phyloP scores from a whole-genome alignment of 495 filamentous ascomycete genomes.

The Tuber brumale region DNA sequence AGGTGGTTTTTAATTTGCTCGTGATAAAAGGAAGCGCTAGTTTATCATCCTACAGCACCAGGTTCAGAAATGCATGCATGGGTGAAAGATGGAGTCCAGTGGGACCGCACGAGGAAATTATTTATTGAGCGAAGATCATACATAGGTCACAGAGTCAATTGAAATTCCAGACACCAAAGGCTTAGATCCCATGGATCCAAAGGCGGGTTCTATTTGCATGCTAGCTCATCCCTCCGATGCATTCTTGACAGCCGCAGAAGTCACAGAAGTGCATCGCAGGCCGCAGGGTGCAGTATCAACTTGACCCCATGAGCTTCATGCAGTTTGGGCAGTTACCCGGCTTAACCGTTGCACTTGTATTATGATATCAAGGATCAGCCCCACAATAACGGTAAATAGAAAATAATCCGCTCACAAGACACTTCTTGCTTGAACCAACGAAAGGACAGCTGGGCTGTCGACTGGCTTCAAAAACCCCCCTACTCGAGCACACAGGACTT shows the following conservation, averaged over 20 bases:
- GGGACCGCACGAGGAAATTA: background rate
- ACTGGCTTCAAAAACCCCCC: background rate
- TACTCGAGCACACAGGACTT: background rate
- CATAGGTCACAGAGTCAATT: background rate
- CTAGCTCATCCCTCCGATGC: background rate
- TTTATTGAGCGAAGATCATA: background rate
- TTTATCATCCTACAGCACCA: background rate
- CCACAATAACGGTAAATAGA: background rate
- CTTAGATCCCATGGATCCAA: background rate
- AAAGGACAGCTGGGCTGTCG: background rate
- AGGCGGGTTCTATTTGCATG: background rate
- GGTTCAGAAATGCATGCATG: background rate
- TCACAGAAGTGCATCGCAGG: background rate
- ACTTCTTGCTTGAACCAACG: background rate
- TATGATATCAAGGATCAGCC: background rate
- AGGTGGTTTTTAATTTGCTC: background rate
- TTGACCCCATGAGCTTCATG: background rate
- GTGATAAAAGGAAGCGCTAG: background rate
- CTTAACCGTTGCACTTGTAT: background rate
- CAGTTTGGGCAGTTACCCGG: background rate
- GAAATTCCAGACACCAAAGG: background rate
- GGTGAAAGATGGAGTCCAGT: background rate
- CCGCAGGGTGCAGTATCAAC: background rate
- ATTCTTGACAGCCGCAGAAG: background rate
- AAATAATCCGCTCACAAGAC: background rate